phyloP scores from a whole-genome alignment of 176 grass and related monocot genomes.

The Elaeis guineensis region DNA sequence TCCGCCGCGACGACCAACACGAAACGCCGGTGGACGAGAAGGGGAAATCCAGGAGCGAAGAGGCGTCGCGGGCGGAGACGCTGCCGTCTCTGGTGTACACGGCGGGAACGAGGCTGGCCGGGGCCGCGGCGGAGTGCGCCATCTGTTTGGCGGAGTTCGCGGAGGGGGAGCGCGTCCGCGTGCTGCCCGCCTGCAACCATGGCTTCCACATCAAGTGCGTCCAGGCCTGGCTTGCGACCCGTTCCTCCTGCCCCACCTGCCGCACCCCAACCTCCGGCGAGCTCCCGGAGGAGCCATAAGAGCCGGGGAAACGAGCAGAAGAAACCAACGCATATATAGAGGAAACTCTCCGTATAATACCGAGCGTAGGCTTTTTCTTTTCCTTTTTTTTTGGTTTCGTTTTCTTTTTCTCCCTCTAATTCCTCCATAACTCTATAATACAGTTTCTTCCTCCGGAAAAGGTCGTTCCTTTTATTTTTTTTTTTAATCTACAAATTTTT shows the following conservation, averaged over 20 bases:
- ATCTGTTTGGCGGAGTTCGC: slow-evolving; percentile 56
- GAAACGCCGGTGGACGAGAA: background rate
- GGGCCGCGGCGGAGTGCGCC: slow-evolving; percentile 35
- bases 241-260: slow-evolving; percentile 31
- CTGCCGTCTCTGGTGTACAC: slow-evolving; percentile 23
- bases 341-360: no score
- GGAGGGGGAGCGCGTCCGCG: slow-evolving; percentile 31
- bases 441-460: no score
- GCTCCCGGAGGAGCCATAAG: no score
- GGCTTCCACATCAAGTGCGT: slow-evolving; percentile 34
- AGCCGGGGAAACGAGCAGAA: no score
- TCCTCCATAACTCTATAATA: no score
- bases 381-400: no score
- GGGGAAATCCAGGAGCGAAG: slow-evolving; percentile 24
- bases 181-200: slow-evolving; percentile 31
- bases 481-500: no score
- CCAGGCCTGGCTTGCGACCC: slow-evolving; percentile 27
- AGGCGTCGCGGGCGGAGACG: background rate
- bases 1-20: background rate
- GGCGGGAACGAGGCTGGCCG: slow-evolving; percentile 31
- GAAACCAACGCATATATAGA: no score
- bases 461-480: no score
- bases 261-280: background rate
- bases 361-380: no score
- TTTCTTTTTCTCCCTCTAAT: no score